A percentile compares a stretch with the other conserved stretches of the same genome.
phyloP scores from a whole-genome alignment of 2,329 filamentous ascomycete species.

The Aureobasidium sp. region DNA sequence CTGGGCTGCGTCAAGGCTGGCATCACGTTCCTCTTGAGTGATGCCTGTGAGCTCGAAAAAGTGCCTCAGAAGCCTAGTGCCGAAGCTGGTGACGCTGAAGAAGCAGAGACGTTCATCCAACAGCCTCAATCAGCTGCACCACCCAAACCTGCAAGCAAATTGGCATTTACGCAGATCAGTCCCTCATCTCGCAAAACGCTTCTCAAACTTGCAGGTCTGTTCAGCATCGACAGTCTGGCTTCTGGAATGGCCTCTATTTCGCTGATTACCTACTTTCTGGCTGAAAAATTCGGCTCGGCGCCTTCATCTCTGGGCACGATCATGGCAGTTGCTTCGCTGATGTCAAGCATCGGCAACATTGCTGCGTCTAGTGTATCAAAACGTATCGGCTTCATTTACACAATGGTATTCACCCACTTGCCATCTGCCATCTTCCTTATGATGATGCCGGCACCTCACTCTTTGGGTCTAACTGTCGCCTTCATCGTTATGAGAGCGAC shows the following conservation, averaged over 20 bases:
- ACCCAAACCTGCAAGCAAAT: conserved; percentile 18
- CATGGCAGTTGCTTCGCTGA: conserved; percentile 43
- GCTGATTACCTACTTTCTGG: conserved; percentile 50
- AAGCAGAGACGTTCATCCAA: neutral
- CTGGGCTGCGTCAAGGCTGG: conserved; percentile 34
- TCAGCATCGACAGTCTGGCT: conserved; percentile 62
- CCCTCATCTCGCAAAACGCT: conserved; percentile 48
- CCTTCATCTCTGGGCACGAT: conserved; percentile 47
- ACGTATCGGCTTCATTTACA: conserved; percentile 52
- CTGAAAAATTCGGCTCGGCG: conserved; percentile 49
- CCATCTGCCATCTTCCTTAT: conserved; percentile 57
- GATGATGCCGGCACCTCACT: conserved; percentile 52
- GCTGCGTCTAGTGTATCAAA: conserved; percentile 58
- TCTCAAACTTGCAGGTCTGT: conserved; percentile 57
- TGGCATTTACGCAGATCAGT: conserved; percentile 49
- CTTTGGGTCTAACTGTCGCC: conserved; percentile 47
- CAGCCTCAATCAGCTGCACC: neutral
- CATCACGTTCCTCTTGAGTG: conserved; percentile 34
- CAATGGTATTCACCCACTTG: conserved; percentile 56
- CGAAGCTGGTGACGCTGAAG: conserved; percentile 21
- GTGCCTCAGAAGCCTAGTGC: conserved; percentile 24
- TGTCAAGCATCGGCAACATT: conserved; percentile 37
- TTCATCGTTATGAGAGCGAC: conserved; percentile 58
- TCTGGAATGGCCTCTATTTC: conserved; percentile 53
- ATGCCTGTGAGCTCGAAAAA: conserved; percentile 29